Conservation (phyloP, 805 yeast genomes). For the Myxozyma vanderwaltii region DNA sequence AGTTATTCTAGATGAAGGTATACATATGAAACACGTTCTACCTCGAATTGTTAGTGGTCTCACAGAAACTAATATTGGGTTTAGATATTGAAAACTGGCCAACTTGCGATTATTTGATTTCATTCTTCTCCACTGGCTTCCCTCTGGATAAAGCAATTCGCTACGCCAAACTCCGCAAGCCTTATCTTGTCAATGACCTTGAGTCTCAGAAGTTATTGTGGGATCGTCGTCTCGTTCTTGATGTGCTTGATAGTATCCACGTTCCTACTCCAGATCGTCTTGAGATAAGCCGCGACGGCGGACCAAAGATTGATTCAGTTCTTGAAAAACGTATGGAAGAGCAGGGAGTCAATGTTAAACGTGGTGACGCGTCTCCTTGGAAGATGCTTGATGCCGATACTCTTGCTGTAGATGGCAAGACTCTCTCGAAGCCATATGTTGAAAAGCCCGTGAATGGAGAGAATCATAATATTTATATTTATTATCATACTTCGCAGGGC, state of each 20-base stretch:
- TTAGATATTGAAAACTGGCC: conserved; percentile 91
- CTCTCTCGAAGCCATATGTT: conserved; percentile 85
- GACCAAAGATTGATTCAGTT: conserved; percentile 79
- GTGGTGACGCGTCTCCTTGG: conserved; percentile 57
- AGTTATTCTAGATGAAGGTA: conserved; percentile 82
- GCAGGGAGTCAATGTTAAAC: conserved; percentile 58
- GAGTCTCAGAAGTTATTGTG: conserved; percentile 91
- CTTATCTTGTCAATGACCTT: conserved; percentile 84
- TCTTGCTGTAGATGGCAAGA: conserved; percentile 69
- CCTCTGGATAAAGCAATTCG: conserved; percentile 94
- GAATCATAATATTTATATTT: conserved; percentile 93
- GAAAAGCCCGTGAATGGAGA: conserved; percentile 99
- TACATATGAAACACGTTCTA: neutral
- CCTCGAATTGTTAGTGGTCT: neutral
- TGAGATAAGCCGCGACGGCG: conserved; percentile 94
- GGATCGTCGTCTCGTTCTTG: conserved; percentile 90
- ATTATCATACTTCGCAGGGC: conserved; percentile 83
- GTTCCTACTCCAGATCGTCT: conserved; percentile 89
- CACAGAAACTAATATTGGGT: neutral
- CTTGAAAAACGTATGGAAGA: conserved; percentile 59
- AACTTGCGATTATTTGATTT: conserved; percentile 90
- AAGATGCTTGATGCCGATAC: conserved; percentile 83
- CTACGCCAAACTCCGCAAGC: conserved; percentile 85
- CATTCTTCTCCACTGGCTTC: conserved; percentile 94
- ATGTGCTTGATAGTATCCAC: conserved; percentile 72